Conservation (phyloP, 1,284 basidiomycete species). For the Thecaphora thlaspeos region DNA sequence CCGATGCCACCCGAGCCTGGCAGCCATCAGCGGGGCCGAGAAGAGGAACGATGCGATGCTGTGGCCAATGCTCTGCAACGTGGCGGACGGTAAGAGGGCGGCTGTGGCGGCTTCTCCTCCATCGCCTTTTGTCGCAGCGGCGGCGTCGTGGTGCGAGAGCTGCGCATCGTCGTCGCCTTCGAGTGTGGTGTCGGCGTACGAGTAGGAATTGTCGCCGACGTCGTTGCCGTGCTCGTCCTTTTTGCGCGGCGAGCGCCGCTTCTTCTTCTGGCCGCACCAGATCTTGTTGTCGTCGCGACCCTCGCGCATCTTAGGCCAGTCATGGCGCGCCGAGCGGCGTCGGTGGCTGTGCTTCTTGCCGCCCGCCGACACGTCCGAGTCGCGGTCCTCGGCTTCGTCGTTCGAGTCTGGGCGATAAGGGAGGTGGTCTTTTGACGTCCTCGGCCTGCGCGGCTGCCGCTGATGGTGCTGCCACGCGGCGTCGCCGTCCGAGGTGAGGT, state of each 20-base stretch:
- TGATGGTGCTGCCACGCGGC: background rate
- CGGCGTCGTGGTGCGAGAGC: too few relatives aligned
- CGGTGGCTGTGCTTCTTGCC: constrained; percentile 4
- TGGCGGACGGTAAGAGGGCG: too few relatives aligned
- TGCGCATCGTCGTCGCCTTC: background rate
- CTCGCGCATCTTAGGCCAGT: constrained; percentile 2
- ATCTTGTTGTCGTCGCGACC: constrained; percentile 12
- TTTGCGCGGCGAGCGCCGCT: background rate
- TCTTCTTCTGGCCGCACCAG: constrained; percentile 1
- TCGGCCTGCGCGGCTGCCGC: background rate
- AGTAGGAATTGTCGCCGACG: background rate
- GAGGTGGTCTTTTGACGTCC: constrained; percentile 1
- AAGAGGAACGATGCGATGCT: background rate
- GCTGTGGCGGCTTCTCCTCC: too few relatives aligned
- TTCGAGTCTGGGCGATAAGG: constrained; percentile 1
- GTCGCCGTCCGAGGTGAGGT: too few relatives aligned
- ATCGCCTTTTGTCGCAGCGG: too few relatives aligned
- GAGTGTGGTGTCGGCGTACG: background rate
- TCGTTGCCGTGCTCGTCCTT: background rate
- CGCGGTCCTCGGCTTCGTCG: constrained; percentile 1
- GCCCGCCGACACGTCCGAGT: constrained; percentile 1
- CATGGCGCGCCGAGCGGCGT: background rate
- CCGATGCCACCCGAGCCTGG: background rate
- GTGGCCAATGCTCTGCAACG: too few relatives aligned
- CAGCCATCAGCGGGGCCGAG: background rate